These are phyloP conservation scores for Clitoria ternatea DNA, from an alignment of 306 rosid species.

Conservation along the genomic window DNA sequence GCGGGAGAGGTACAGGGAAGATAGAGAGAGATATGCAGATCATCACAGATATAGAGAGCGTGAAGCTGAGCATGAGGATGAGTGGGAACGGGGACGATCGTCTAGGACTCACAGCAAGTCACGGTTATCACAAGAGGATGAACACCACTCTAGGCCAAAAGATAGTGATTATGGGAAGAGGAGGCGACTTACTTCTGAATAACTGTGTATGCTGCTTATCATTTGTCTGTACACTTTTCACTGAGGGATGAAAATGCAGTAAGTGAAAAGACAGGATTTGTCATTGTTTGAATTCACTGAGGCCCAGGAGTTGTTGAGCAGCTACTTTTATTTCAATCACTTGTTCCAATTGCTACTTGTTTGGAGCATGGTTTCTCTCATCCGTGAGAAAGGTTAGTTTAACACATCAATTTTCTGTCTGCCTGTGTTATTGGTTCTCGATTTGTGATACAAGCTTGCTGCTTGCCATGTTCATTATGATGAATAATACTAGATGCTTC, in stretches of 20 bases:
- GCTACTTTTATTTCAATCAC: slow-evolving; percentile 34
- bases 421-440: not conserved
- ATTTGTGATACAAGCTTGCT: not conserved
- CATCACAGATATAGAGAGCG: slow-evolving; percentile 87
- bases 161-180: slow-evolving; percentile 97
- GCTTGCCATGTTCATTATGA: not conserved
- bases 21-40: slow-evolving; percentile 75
- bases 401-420: not conserved
- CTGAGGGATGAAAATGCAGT: slow-evolving; percentile 23
- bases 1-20: slow-evolving; percentile 83
- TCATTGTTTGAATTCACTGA: slow-evolving; percentile 37
- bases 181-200: slow-evolving; percentile 82
- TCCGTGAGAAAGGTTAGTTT: slow-evolving; percentile 44
- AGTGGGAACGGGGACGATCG: slow-evolving; percentile 81
- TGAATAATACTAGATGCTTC: not conserved
- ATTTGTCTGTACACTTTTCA: slow-evolving; percentile 19
- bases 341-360: slow-evolving; percentile 35
- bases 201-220: slow-evolving; percentile 24
- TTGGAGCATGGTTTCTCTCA: slow-evolving; percentile 36
- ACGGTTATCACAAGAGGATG: slow-evolving; percentile 69
- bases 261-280: slow-evolving; percentile 30
- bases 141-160: slow-evolving; percentile 78
- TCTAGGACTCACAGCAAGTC: slow-evolving; percentile 81
- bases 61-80: slow-evolving; percentile 77
- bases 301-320: slow-evolving; percentile 43